Base-by-base conservation (phyloP, 495 filamentous ascomycete genomes). In the Sordaria brevicollis region DNA sequence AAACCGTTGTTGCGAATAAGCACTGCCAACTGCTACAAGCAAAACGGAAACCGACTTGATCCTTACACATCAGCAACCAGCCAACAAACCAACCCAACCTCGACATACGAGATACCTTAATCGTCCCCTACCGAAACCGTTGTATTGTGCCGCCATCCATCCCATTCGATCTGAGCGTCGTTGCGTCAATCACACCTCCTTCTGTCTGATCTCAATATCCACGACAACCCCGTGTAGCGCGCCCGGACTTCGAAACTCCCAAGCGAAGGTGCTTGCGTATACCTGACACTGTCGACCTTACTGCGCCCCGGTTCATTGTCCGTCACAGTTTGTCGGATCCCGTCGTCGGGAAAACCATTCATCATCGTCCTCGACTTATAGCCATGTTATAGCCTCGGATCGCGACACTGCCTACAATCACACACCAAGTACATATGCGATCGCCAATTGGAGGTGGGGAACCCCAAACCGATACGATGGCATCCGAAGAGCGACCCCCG, bases 401-500 rank as follows among this genome's bases (percentile, higher is more conserved):
- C 35, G 38, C 65, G 34, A 49, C 31, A 36, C 65, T 35, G 19
- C 71, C 69, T 70, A 68, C 11, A 62, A 31, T 62, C 49, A 17
- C 49, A 62, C 37, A 39, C 15, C 43, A 57, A 33, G 1, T 62
- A 29, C 25, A 31, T 15, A 31, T 6, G 49, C 25, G 49, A 17
- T 62, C 49, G 25, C 29, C 25, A 15, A 5, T 13, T 21, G 49
- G 49, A 29, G 25, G 29, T 62, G 13, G 49, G 25, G 49, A 13
- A 62, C 33, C 13, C 25, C 13, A 29, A 62, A 29, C 38, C 57
- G 33, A 54, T 19, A 73, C 65, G 7, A 84, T 84, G 82, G 74
- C 74, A 67, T 77, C 80, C 37, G 71, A 74, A 38, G 77, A 80
- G 49, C 75, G 72, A 57, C 71, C 78, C 37, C 74, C 72, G 68